Evolutionary conservation across 139 green algal genomes (phyloP).

Genomic region (Chlorella sp.): DNA sequence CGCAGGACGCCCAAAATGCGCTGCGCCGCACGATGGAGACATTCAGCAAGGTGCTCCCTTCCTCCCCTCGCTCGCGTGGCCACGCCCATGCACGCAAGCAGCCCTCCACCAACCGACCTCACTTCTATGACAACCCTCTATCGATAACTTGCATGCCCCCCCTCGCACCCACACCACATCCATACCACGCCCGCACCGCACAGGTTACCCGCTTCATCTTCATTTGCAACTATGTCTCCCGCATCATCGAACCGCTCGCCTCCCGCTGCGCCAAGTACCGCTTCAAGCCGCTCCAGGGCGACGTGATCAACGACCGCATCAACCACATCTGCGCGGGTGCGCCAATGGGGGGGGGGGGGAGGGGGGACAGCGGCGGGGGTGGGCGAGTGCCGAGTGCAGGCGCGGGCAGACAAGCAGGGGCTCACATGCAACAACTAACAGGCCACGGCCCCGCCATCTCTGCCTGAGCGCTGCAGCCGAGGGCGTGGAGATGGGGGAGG

Average conservation of each 20-base stretch:
- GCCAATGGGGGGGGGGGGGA: background rate
- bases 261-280: constrained; percentile 91
- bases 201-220: constrained; percentile 95
- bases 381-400: background rate
- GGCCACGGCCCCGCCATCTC: background rate
- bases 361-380: background rate
- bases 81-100: background rate
- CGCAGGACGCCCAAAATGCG: constrained; percentile 94
- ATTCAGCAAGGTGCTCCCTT: constrained; percentile 64
- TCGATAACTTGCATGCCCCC: no score
- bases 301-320: constrained; percentile 66
- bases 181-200: no score
- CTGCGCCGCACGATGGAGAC: constrained; percentile 97
- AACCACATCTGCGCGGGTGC: constrained; percentile 67
- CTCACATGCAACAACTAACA: background rate
- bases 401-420: background rate
- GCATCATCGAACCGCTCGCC: constrained; percentile 97
- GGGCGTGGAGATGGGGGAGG: constrained; percentile 64
- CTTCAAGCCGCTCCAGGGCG: constrained; percentile 74
- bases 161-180: no score
- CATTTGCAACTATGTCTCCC: constrained; percentile 99
- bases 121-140: no score
- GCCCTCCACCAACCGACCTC: no score
- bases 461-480: constrained; percentile 52
- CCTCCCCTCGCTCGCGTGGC: background rate